Conservation (phyloP, 2,329 filamentous ascomycete species). For the Diaporthe humulicola region DNA sequence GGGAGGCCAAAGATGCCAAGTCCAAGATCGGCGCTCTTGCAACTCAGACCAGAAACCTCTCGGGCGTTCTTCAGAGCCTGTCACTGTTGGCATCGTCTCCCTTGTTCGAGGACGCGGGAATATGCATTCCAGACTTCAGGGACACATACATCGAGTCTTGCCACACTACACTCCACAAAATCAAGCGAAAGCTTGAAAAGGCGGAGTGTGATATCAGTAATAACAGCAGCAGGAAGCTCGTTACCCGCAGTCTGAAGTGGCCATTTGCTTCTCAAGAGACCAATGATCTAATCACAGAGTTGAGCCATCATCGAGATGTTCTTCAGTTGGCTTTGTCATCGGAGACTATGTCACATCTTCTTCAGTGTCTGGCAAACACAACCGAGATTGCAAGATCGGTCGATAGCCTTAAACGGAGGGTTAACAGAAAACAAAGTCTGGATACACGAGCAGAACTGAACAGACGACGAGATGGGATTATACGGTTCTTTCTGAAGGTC, state of each 20-base stretch:
- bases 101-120: neutral
- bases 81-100: neutral
- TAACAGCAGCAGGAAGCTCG: neutral
- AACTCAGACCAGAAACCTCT: neutral
- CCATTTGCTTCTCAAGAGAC: neutral
- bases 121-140: neutral
- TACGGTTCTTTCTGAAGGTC: neutral
- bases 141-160: neutral
- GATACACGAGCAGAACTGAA: neutral
- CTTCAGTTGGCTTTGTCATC: neutral
- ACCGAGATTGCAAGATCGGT: neutral
- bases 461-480: neutral
- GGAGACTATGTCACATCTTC: neutral
- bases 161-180: neutral
- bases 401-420: fast-evolving
- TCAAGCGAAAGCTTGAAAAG: neutral
- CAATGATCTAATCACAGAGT: neutral
- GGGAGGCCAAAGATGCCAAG: neutral
- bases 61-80: neutral
- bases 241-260: neutral
- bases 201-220: neutral
- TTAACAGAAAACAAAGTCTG: neutral
- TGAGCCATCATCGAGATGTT: neutral
- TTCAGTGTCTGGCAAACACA: neutral
- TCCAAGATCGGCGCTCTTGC: neutral